Evolutionary conservation across 139 green algal genomes (phyloP).

Genomic region (Auxenochlorella pyrenoidosa): DNA sequence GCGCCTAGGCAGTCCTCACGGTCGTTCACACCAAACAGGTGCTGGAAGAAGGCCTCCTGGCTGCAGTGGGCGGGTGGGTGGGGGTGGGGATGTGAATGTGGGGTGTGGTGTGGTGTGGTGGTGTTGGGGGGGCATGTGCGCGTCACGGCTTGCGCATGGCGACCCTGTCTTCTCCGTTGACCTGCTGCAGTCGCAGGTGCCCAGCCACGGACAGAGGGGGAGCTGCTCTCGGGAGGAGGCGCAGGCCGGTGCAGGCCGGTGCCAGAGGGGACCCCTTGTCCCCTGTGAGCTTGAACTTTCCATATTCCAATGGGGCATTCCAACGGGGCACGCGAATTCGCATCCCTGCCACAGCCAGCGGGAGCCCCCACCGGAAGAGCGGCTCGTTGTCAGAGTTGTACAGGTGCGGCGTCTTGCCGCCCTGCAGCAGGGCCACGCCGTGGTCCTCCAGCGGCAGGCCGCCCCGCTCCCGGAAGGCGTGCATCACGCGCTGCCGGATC

Average conservation of each 20-base stretch:
- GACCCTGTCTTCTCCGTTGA: too few species aligned
- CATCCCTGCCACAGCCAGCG: too few species aligned
- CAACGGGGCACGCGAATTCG: too few species aligned
- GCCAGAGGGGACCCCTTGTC: too few species aligned
- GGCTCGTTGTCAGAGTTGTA: constrained; percentile 54
- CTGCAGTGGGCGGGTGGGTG: constrained; percentile 37
- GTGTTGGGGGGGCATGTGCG: not conserved
- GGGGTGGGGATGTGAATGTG: not conserved
- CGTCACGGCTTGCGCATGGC: too few species aligned
- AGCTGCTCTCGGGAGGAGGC: too few species aligned
- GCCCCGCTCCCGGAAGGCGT: constrained; percentile 36
- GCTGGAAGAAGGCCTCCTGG: constrained; percentile 90
- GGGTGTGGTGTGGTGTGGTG: too few species aligned
- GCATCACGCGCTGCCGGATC: constrained; percentile 48
- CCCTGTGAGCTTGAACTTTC: too few species aligned
- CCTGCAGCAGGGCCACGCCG: constrained; percentile 60
- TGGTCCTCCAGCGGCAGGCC: constrained; percentile 39
- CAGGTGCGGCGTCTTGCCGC: constrained; percentile 33
- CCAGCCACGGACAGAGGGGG: too few species aligned
- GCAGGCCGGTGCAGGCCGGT: too few species aligned
- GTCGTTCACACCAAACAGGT: constrained; percentile 93
- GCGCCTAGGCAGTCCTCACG: constrained; percentile 74
- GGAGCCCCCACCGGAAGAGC: constrained; percentile 7
- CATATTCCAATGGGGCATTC: too few species aligned
- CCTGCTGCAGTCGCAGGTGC: too few species aligned